Percentiles rank a stretch among this genome's conserved stretches.
These are phyloP conservation scores for Lactuca sativa DNA, from an alignment of 129 eudicot species.

Conservation along the genomic window DNA sequence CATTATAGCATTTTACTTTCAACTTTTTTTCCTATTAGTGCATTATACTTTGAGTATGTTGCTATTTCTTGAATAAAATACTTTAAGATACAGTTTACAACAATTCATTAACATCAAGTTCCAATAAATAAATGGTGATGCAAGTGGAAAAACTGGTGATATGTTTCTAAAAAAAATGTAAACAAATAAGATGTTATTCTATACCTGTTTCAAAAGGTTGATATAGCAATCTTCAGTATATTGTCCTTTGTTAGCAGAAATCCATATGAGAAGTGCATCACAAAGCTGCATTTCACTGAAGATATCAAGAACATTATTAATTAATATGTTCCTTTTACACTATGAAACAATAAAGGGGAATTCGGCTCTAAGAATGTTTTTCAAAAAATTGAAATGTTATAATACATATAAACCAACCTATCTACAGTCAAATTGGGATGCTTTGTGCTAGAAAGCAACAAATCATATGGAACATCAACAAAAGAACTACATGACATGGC, in stretches of 20 bases:
- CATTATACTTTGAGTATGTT: neutral
- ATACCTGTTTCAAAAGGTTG: constrained; percentile 60
- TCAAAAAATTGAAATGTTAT: neutral
- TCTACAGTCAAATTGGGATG: constrained; percentile 70
- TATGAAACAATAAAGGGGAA: neutral
- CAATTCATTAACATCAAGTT: neutral
- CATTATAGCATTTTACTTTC: too few relatives aligned
- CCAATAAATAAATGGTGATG: neutral
- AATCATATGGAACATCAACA: constrained; percentile 46
- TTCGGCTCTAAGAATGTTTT: neutral
- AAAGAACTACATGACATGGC: constrained; percentile 51
- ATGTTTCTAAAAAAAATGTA: neutral
- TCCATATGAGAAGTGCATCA: constrained; percentile 69
- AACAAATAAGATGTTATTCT: constrained; percentile 9
- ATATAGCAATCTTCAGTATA: constrained; percentile 24
- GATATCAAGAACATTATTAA: constrained; percentile 9
- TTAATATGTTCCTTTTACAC: constrained; percentile 7
- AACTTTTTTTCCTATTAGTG: too few relatives aligned
- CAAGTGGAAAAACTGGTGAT: neutral
- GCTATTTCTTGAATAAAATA: neutral
- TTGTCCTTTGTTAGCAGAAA: constrained; percentile 46
- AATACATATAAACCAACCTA: constrained; percentile 52
- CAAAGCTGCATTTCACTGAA: constrained; percentile 82
- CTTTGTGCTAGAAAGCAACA: constrained; percentile 53
- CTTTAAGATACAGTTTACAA: too few relatives aligned